Base-by-base conservation (phyloP, 805 yeast genomes). In the Cyberlindnera misumaiensis region DNA sequence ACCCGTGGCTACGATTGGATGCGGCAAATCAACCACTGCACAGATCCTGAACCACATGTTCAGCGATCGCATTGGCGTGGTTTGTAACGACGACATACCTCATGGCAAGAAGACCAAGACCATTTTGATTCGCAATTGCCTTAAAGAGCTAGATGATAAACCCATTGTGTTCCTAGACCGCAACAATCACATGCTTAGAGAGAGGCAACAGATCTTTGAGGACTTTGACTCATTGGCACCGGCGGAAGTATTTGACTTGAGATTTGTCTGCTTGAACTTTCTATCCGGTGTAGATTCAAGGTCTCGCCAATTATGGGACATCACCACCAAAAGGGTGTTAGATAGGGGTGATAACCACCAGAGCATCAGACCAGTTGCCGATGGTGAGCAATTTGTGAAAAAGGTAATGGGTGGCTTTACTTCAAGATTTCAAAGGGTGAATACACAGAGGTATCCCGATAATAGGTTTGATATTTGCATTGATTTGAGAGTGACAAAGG, bases 21-120 rank as follows among this genome's bases (percentile, higher is more conserved):
- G 96, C 59, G 98, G 98, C 5, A 93, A 93, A 55, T 88, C 97
- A 0, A 87, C 97, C 0, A 73, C 84, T 0, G 75, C 85, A 6
- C 56, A 75, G 26, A 78, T 88, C 0, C 63, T 93, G 29, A 43
- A 51, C 1, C 52, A 67, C 9, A 57, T 89, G 9, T 79, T 66
- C 40, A 79, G 80, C 1, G 46, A 52, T 1, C 54, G 63, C 0
- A 82, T 95, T 81, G 80, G 73, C 0, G 83, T 80, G 49, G 67
- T 84, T 7, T 96, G 87, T 56, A 93, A 87, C 60, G 97, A 90
- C 60, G 75, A 84, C 47, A 64, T 85, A 16, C 62, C 65, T 5
- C 66, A 67, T 15, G 59, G 66, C 0, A 64, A 60, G 42, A 64
- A 66, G 5, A 66, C 70, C n/a, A 72, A 68, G 40, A 57, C 67